Percentiles rank a stretch among this genome's conserved stretches.
These are phyloP conservation scores for Solanum sparsipilum DNA, from an alignment of 257 asterid species.

Conservation along the genomic window DNA sequence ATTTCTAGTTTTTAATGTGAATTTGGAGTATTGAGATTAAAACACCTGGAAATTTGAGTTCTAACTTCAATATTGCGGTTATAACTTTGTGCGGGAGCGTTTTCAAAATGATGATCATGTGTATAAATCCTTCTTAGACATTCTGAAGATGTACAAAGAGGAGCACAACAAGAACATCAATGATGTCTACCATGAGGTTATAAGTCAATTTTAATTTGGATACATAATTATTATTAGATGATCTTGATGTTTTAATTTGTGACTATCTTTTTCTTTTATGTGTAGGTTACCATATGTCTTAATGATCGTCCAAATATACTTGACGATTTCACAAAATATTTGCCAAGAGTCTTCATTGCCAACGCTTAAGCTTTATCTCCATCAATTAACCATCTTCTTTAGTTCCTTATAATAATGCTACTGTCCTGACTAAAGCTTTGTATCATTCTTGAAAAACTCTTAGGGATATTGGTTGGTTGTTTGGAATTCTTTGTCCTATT, in stretches of 20 bases:
- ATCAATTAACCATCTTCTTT: neutral
- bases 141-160: constrained; percentile 82
- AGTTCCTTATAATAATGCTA: neutral
- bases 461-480: neutral
- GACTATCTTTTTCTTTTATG: neutral
- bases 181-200: constrained; percentile 84
- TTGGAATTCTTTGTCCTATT: neutral
- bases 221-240: neutral
- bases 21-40: neutral
- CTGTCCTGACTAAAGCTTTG: neutral
- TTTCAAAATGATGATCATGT: constrained; percentile 76
- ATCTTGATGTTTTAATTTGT: neutral
- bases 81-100: constrained; percentile 51
- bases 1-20: neutral
- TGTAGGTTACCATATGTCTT: constrained; percentile 73
- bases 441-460: neutral
- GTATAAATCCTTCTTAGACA: constrained; percentile 83
- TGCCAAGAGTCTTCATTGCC: constrained; percentile 59
- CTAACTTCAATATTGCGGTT: neutral
- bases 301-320: constrained; percentile 81
- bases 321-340: constrained; percentile 77
- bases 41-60: neutral
- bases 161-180: constrained; percentile 66
- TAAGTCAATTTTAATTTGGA: neutral
- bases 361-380: constrained; percentile 16